Conservation (phyloP, 2,329 filamentous ascomycete genomes). For the Exophiala sp. region DNA sequence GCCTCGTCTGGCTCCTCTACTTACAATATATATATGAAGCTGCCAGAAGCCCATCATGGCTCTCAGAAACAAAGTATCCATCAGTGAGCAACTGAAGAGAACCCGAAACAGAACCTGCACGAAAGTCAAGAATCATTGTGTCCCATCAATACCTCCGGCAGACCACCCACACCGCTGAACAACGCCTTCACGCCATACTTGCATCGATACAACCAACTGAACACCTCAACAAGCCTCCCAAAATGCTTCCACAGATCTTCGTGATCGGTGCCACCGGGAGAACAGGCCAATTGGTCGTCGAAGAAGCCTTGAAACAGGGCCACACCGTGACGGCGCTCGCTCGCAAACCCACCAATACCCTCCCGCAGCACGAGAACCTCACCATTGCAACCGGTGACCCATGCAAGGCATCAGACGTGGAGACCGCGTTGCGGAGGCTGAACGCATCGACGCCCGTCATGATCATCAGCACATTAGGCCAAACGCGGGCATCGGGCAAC, state of each 20-base stretch:
- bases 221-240: background rate
- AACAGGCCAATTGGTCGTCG: constrained; percentile 43
- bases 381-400: constrained; percentile 28
- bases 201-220: background rate
- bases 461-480: constrained; percentile 50
- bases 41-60: no score
- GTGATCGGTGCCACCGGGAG: constrained; percentile 46
- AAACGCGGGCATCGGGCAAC: constrained; percentile 44
- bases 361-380: constrained; percentile 28
- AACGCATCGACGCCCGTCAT: constrained; percentile 30
- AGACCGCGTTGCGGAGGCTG: constrained; percentile 10
- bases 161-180: no score
- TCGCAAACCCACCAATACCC: constrained; percentile 30
- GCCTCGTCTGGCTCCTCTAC: no score
- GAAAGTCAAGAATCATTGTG: no score
- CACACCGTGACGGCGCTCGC: constrained; percentile 42
- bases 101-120: no score
- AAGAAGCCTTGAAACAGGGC: constrained; percentile 37
- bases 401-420: constrained; percentile 24
- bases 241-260: constrained; percentile 31
- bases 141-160: no score
- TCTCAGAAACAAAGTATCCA: no score
- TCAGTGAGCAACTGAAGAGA: no score
- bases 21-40: no score
- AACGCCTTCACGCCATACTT: no score